A percentile compares a stretch with the other conserved stretches of the same genome.
phyloP scores from a whole-genome alignment of 352 stramenopile species.

The Poterioochromonas sp. region DNA sequence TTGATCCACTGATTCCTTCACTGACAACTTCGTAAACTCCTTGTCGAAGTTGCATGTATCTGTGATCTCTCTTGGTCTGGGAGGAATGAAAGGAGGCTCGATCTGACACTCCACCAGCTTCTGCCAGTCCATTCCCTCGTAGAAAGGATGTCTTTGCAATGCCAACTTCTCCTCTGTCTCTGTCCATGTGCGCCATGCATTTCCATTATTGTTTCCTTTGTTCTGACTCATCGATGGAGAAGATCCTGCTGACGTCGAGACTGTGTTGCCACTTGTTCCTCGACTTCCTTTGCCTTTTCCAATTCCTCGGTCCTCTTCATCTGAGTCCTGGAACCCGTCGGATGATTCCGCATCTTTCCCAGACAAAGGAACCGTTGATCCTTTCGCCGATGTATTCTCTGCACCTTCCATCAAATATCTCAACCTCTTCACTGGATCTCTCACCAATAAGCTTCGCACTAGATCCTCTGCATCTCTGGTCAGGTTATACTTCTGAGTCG shows the following conservation, averaged over 20 bases:
- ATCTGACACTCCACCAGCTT: not conserved
- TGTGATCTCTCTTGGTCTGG: not conserved
- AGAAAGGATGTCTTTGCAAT: conserved; percentile 24
- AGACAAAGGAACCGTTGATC: not conserved
- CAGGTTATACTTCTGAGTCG: conserved; percentile 49
- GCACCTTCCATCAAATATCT: no score
- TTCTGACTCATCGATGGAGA: no score
- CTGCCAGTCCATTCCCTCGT: not conserved
- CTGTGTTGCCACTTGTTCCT: not conserved
- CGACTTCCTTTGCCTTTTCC: not conserved
- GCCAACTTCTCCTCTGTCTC: not conserved
- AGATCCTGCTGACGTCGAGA: no score
- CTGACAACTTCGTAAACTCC: conserved; percentile 36
- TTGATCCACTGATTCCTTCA: not conserved
- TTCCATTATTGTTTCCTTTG: no score
- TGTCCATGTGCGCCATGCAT: no score
- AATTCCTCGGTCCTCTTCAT: not conserved
- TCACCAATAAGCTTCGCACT: not conserved
- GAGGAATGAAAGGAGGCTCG: not conserved
- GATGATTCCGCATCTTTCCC: no score
- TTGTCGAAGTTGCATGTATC: conserved; percentile 43
- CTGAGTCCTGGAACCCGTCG: not conserved
- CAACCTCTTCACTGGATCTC: not conserved
- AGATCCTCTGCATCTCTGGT: conserved; percentile 46
- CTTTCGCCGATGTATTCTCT: not conserved